A percentile compares a stretch with the other conserved stretches of the same genome.
Evolutionary conservation across 2,329 filamentous ascomycete genomes (phyloP).

Genomic region (Aspergillus niger): DNA sequence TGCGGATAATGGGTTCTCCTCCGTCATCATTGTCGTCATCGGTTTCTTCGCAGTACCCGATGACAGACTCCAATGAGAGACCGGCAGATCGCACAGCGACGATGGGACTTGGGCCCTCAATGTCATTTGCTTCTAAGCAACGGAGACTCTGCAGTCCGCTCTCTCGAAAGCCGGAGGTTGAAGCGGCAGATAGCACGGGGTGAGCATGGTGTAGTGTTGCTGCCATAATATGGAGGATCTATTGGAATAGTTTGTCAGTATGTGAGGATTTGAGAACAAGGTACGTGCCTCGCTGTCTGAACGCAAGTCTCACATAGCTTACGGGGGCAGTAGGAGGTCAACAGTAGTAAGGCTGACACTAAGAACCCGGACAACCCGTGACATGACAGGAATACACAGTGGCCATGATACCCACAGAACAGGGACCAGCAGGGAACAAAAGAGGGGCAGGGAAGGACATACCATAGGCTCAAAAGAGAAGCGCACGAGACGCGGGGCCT

Average conservation of each 20-base stretch:
- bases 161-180: slow-evolving; percentile 84
- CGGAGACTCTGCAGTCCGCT: slow-evolving; percentile 73
- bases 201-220: slow-evolving; percentile 76
- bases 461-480: slow-evolving; percentile 97
- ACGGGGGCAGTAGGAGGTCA: neutral
- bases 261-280: neutral
- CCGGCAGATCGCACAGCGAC: slow-evolving; percentile 85
- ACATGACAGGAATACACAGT: no score
- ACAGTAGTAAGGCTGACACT: no score
- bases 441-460: slow-evolving; percentile 37
- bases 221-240: slow-evolving; percentile 89
- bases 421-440: neutral
- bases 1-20: slow-evolving; percentile 47
- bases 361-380: no score
- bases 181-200: slow-evolving; percentile 70
- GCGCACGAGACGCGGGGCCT: slow-evolving; percentile 61
- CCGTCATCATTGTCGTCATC: slow-evolving; percentile 27
- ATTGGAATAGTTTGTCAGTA: slow-evolving; percentile 26
- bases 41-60: slow-evolving; percentile 57
- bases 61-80: slow-evolving; percentile 75
- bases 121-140: slow-evolving; percentile 42
- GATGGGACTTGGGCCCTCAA: slow-evolving; percentile 63
- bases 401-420: neutral
- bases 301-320: neutral
- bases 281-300: neutral